Percentiles rank a stretch among this genome's conserved stretches.
These are phyloP conservation scores for Cercospora citrullina DNA, from an alignment of 2,329 filamentous ascomycete genomes.

Conservation along the genomic window DNA sequence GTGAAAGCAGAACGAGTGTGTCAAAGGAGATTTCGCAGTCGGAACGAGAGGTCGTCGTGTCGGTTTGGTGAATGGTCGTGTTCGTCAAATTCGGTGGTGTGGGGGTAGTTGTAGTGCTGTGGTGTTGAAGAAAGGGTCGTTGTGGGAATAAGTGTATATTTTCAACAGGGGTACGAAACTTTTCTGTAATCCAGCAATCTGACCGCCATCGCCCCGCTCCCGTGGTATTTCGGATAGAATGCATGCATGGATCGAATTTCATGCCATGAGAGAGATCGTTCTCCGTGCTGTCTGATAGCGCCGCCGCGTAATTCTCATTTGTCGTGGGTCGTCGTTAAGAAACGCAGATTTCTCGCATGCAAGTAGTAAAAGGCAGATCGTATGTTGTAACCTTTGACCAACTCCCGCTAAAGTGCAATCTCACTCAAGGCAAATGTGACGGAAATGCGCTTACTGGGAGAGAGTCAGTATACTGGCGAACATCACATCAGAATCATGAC, in stretches of 20 bases:
- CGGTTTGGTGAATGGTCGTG: not conserved
- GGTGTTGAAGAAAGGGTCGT: constrained; percentile 13
- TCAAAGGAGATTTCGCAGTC: not conserved
- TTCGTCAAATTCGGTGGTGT: not conserved
- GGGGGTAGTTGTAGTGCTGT: not conserved
- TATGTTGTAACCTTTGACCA: constrained; percentile 33
- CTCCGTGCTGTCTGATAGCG: constrained; percentile 27
- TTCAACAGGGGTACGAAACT: constrained; percentile 22
- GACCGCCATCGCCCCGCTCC: constrained; percentile 24
- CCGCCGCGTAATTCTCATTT: constrained; percentile 20
- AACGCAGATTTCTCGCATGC: constrained; percentile 30
- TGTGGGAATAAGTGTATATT: constrained; percentile 18
- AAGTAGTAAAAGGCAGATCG: constrained; percentile 33
- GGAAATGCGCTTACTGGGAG: constrained; percentile 39
- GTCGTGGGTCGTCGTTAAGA: constrained; percentile 33
- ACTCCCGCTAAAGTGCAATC: constrained; percentile 45
- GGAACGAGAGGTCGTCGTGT: not conserved
- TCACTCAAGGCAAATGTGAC: constrained; percentile 43
- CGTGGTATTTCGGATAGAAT: constrained; percentile 1
- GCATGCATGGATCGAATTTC: constrained; percentile 21
- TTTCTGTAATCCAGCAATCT: constrained; percentile 30
- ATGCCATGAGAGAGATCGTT: constrained; percentile 31
- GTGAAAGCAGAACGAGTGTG: not conserved
- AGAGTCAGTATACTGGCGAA: constrained; percentile 18
- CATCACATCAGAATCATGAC: not conserved